phyloP scores from a whole-genome alignment of 2,329 filamentous ascomycete genomes.

The Colletotrichum musicola region DNA sequence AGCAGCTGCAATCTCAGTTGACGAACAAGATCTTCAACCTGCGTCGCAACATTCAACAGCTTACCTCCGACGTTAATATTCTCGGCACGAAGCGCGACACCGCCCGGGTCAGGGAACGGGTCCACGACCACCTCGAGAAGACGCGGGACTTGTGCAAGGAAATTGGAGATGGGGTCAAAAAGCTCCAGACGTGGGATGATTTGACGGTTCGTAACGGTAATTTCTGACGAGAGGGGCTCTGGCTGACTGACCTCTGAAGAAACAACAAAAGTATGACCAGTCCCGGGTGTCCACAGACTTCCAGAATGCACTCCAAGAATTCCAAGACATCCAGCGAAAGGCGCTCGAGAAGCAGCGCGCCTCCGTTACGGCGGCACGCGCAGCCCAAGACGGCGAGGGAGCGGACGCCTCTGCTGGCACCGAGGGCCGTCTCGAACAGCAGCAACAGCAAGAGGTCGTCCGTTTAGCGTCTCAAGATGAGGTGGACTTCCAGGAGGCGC shows the following conservation, averaged over 20 bases:
- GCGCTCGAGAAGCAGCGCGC: constrained; percentile 94
- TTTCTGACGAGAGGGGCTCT: background rate
- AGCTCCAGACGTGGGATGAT: constrained; percentile 87
- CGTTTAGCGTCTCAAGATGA: constrained; percentile 92
- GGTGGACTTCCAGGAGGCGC: constrained; percentile 95
- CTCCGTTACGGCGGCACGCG: constrained; percentile 84
- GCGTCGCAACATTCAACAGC: constrained; percentile 86
- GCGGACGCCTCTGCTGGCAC: constrained; percentile 42
- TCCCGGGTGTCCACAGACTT: constrained; percentile 96
- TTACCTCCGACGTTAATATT: constrained; percentile 86
- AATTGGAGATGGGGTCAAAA: constrained; percentile 93
- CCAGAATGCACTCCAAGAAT: constrained; percentile 87
- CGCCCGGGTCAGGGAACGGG: constrained; percentile 88
- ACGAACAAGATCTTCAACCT: constrained; percentile 91
- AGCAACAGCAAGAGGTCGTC: constrained; percentile 77
- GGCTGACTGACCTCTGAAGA: constrained; percentile 61
- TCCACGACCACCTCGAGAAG: constrained; percentile 89
- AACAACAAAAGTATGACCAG: constrained; percentile 95
- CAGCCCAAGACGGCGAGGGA: constrained; percentile 73
- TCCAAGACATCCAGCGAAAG: constrained; percentile 89
- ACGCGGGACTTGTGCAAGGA: constrained; percentile 89
- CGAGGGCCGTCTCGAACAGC: constrained; percentile 57
- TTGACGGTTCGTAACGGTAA: constrained; percentile 72
- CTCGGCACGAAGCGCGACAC: constrained; percentile 93
- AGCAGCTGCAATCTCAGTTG: constrained; percentile 82